phyloP scores from a whole-genome alignment of 441 rosid genomes.

The Bruguiera hainesii region DNA sequence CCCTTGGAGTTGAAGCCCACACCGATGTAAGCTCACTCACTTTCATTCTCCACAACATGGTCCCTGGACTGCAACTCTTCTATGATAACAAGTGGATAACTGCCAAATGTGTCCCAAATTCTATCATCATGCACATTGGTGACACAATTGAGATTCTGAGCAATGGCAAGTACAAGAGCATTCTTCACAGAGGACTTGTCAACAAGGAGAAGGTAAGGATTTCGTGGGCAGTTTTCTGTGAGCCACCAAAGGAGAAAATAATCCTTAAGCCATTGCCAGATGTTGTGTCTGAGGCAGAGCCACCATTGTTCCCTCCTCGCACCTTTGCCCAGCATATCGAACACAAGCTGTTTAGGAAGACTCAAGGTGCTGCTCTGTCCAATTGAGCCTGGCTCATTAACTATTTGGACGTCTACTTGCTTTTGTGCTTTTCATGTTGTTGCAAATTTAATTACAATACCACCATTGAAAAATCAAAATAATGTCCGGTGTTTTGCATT shows the following conservation, averaged over 20 bases:
- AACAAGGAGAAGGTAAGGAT: slow-evolving; percentile 93
- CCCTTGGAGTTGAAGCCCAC: slow-evolving; percentile 94
- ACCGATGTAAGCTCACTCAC: slow-evolving; percentile 82
- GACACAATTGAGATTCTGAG: slow-evolving; percentile 88
- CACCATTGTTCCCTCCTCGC: slow-evolving; percentile 77
- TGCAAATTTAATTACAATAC: no score
- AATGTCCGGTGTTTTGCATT: no score
- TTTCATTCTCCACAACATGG: slow-evolving; percentile 97
- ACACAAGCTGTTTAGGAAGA: slow-evolving; percentile 77
- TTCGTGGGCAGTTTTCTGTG: slow-evolving; percentile 96
- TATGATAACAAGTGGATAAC: slow-evolving; percentile 75
- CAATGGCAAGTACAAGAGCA: slow-evolving; percentile 88
- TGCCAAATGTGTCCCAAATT: slow-evolving; percentile 87
- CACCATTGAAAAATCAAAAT: no score
- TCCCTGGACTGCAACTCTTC: slow-evolving; percentile 87
- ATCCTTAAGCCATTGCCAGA: slow-evolving; percentile 77
- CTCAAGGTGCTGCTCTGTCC: slow-evolving; percentile 28
- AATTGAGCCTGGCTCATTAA: no score
- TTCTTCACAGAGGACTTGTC: slow-evolving; percentile 84
- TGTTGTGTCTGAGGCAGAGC: slow-evolving; percentile 57
- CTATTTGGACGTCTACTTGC: no score
- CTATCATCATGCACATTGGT: slow-evolving; percentile 89
- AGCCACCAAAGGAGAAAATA: slow-evolving; percentile 92
- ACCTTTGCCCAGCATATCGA: slow-evolving; percentile 78
- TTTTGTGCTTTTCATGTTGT: no score